Evolutionary conservation across 441 rosid genomes (phyloP), one percentile per base, ranked within the genome.

Genomic region (Dalechampia spathulata): DNA sequence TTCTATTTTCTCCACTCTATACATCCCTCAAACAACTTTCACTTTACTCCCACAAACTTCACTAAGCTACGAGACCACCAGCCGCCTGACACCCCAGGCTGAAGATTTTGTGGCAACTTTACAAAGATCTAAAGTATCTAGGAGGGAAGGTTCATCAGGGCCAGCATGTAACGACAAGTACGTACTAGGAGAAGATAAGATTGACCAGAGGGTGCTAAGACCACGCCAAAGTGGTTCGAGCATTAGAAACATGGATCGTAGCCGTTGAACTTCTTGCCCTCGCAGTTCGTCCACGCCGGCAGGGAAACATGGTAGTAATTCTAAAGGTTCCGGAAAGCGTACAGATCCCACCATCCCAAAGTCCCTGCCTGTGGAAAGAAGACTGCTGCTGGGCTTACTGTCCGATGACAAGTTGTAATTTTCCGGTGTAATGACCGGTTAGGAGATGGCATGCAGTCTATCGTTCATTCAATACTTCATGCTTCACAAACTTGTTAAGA

Each of bases 111-210:
- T 72, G 72, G 72, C 66, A 67, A 57, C 68, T 48, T 22, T 70
- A 32, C 68, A 67, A 17, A 74, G 78, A 49, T 67, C 75, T 11
- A 64, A 23, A 17, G 72, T 41, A 7, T 70, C 51, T 28, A 66
- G 75, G 39, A 66, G 72, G 47, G 62, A 74, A 46, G 78, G 78
- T 4, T 74, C 75, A n/a, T 74, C 75, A 0, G 72, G 73, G 32
- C 20, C 43, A 3, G 73, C 61, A 17, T 74, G 72, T 70, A 59
- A 70, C 23, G 72, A 49, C 2, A 56, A 45, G 38, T 51, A 5
- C 11, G 12, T 7, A 3, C 16, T 48, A 13, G 53, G 42, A 9
- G 63, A 63, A n/a, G 68, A 70, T 4, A 43, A 45, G 60, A 61
- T 52, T 0, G 65, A 51, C 10, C 41, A 49, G 28, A 64, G 61